Evolutionary conservation across 2,329 filamentous ascomycete genomes (phyloP).

Genomic region (Beauveria caledonica): DNA sequence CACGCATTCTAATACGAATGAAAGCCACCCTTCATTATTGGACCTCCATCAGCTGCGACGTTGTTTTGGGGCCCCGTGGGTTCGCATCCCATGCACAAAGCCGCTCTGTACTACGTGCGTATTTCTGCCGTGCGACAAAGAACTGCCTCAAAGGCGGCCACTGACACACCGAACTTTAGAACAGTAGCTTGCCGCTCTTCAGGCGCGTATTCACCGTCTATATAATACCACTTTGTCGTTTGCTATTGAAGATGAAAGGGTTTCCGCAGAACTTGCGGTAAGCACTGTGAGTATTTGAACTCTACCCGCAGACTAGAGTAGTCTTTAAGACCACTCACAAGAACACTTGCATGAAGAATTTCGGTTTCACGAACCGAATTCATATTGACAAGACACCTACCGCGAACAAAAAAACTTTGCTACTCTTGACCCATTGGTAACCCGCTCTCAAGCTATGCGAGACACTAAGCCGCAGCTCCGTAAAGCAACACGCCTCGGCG

Average conservation of each 20-base stretch:
- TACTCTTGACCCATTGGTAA: too few relatives aligned
- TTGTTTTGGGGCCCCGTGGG: neutral
- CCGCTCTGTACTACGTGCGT: neutral
- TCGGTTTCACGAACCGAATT: too few relatives aligned
- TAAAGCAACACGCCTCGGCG: too few relatives aligned
- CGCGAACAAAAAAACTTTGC: too few relatives aligned
- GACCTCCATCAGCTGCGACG: neutral
- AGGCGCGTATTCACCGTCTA: neutral
- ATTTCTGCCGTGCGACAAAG: neutral
- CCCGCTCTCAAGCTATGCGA: neutral
- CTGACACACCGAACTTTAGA: neutral
- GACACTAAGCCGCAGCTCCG: neutral
- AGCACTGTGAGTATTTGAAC: too few relatives aligned
- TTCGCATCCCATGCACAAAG: neutral
- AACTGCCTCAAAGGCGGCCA: neutral
- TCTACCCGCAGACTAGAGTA: too few relatives aligned
- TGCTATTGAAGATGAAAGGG: neutral
- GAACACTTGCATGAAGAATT: too few relatives aligned
- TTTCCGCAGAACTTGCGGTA: too few relatives aligned
- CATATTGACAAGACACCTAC: too few relatives aligned
- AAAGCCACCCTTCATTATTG: too few relatives aligned
- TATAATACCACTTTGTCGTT: neutral
- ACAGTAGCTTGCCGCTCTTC: neutral
- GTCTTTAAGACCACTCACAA: too few relatives aligned
- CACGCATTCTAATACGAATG: too few relatives aligned